Evolutionary conservation across 225 moss, liverwort and hornwort species (phyloP).

Genomic region (Asterella californica): DNA sequence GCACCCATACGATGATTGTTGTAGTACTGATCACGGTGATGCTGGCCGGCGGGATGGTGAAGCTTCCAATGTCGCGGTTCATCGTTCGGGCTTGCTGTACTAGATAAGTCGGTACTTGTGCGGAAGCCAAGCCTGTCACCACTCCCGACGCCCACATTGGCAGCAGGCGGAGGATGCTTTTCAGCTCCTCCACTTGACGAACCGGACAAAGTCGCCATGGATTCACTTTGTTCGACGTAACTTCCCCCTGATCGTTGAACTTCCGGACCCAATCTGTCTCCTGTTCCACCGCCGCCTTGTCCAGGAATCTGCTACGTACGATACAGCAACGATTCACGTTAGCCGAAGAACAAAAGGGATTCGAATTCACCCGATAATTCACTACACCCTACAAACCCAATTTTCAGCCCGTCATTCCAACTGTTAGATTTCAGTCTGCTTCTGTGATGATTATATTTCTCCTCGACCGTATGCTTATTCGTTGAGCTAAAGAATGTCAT

Average conservation of each 20-base stretch:
- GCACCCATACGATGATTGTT: slow-evolving; percentile 53
- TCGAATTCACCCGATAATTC: too few relatives aligned
- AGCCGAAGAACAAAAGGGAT: too few relatives aligned
- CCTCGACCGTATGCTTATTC: too few relatives aligned
- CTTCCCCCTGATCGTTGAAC: neutral
- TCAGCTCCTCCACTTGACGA: slow-evolving; percentile 47
- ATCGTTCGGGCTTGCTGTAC: slow-evolving; percentile 36
- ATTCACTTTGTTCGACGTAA: neutral
- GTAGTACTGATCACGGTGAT: slow-evolving; percentile 41
- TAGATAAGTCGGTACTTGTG: slow-evolving; percentile 17
- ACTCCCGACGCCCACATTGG: slow-evolving; percentile 40
- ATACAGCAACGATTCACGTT: too few relatives aligned
- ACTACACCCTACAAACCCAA: too few relatives aligned
- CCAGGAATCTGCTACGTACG: slow-evolving; percentile 24
- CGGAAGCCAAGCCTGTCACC: neutral
- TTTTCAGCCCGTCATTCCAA: too few relatives aligned
- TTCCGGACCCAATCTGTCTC: slow-evolving; percentile 1
- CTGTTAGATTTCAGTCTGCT: too few relatives aligned
- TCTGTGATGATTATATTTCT: too few relatives aligned
- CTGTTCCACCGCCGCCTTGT: slow-evolving; percentile 39
- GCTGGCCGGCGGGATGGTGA: slow-evolving; percentile 60
- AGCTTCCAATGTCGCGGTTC: slow-evolving; percentile 44
- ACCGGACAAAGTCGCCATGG: slow-evolving; percentile 41
- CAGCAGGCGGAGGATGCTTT: slow-evolving; percentile 30
- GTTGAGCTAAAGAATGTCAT: too few relatives aligned